Conservation (phyloP, 1,139 yeast species). For the Sugiyamaella grinbergsii region DNA sequence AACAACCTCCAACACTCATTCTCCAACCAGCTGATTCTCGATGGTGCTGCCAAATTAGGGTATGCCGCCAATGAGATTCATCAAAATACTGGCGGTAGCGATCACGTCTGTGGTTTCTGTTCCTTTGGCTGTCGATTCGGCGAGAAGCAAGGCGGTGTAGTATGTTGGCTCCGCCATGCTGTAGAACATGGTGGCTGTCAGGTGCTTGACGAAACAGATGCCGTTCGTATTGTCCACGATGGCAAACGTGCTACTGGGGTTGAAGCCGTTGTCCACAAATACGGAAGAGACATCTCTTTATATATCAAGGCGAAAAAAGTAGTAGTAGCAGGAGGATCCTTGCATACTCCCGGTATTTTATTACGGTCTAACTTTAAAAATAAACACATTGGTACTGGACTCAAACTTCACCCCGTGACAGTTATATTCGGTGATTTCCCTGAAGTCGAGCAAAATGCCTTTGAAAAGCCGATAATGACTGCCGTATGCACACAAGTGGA, state of each 20-base stretch:
- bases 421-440: constrained; percentile 50
- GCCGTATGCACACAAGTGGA: constrained; percentile 53
- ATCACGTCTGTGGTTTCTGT: constrained; percentile 56
- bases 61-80: constrained; percentile 48
- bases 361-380: constrained; percentile 57
- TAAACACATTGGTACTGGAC: constrained; percentile 55
- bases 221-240: constrained; percentile 46
- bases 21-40: constrained; percentile 51
- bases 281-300: constrained; percentile 30
- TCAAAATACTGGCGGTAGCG: constrained; percentile 56
- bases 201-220: constrained; percentile 54
- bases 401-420: constrained; percentile 58
- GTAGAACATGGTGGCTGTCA: constrained; percentile 50
- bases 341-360: constrained; percentile 55
- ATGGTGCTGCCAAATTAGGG: constrained; percentile 54
- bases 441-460: constrained; percentile 41
- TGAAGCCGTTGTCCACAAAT: constrained; percentile 39
- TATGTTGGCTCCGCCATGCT: constrained; percentile 57
- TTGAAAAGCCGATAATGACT: constrained; percentile 53
- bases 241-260: constrained; percentile 53
- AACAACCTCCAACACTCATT: constrained; percentile 51
- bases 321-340: constrained; percentile 54
- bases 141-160: constrained; percentile 57
- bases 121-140: constrained; percentile 58
- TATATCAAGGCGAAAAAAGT: constrained; percentile 53